These are phyloP conservation scores for Pythium volutum DNA, from an alignment of 352 stramenopile genomes.

Conservation along the genomic window DNA sequence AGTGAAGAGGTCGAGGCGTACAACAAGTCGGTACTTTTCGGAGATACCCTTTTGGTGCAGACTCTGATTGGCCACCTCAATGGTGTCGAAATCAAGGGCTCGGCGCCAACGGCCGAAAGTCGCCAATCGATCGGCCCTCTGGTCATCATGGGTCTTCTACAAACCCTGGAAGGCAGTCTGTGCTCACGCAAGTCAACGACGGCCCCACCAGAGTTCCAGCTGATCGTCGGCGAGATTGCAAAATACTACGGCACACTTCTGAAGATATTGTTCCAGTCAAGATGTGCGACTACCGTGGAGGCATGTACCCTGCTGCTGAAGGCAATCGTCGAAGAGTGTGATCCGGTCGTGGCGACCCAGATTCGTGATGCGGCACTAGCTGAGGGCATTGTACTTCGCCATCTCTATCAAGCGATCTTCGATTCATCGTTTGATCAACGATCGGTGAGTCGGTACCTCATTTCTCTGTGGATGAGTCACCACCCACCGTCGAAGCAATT, in stretches of 20 bases:
- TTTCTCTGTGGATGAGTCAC: constrained; percentile 94
- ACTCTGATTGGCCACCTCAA: constrained; percentile 63
- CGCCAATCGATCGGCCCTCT: constrained; percentile 51
- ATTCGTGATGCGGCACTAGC: constrained; percentile 93
- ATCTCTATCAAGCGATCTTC: constrained; percentile 93
- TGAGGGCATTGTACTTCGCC: constrained; percentile 90
- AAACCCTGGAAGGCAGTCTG: constrained; percentile 89
- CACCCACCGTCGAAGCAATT: constrained; percentile 87
- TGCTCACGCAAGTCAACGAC: constrained; percentile 90
- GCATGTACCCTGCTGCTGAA: constrained; percentile 91
- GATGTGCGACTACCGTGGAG: constrained; percentile 83
- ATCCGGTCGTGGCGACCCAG: constrained; percentile 62
- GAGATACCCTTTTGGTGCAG: constrained; percentile 64
- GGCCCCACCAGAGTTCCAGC: constrained; percentile 54
- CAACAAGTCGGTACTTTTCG: constrained; percentile 76
- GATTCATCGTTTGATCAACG: constrained; percentile 90
- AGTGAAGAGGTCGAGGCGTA: constrained; percentile 69
- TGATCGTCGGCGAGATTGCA: constrained; percentile 55
- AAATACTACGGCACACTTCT: constrained; percentile 83
- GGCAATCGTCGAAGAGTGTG: constrained; percentile 86
- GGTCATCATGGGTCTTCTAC: constrained; percentile 89
- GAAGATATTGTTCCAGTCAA: constrained; percentile 87
- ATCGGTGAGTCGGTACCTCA: constrained; percentile 93
- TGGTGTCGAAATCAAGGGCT: constrained; percentile 47
- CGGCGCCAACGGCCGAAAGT: constrained; percentile 15